Base-by-base conservation (phyloP, 768 basidiomycete species). In the Hypholoma sublateritium region DNA sequence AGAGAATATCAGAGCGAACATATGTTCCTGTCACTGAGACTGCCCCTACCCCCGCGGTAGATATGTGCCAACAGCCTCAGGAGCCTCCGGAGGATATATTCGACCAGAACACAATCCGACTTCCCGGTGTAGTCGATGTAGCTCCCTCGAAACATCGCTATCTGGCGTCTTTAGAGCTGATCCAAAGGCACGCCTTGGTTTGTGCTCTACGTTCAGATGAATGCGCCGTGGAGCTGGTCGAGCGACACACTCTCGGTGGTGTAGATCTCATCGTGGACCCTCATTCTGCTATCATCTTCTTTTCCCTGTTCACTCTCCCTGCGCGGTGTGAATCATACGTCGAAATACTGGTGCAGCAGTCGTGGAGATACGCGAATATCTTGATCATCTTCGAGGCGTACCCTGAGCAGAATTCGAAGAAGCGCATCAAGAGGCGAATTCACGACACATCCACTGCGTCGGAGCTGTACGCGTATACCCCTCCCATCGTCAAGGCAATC, bases 381-480 rank as follows among this genome's bases (percentile, higher is more conserved):
- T 73, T 87, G 2, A 64, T 92, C 36, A 56, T 93, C 12, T 82
- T 93, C 52, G 88, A 89, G 62, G 87, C 82, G 3, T 90, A 85
- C 59, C 83, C 85, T 4, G 75, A 76, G 14, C 72, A 76, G 77
- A 25, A 73, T 72, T 59, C 69, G 60, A 58, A 35, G 21, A 21
- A 53, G 43, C 4, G 7, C n/a, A 17, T 59, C 65, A 52, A 28
- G n/a, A 6, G 37, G 37, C 35, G 21, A 21, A 25, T 19, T 24
- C 28, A 28, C 32, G 17, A 8, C 14, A 25, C 41, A 3, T 25
- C 46, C 22, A 21, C 41, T 6, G 48, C 12, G 50, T 62, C 60
- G 12, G 69, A 60, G 2, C 63, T 77, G 34, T 76, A 77, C 52
- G 81, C 85, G 0, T 90, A 86, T 64, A 82, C 87, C 0, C 82